These are phyloP conservation scores for Trichophyton simii DNA, from an alignment of 2,329 filamentous ascomycete species.

Conservation along the genomic window DNA sequence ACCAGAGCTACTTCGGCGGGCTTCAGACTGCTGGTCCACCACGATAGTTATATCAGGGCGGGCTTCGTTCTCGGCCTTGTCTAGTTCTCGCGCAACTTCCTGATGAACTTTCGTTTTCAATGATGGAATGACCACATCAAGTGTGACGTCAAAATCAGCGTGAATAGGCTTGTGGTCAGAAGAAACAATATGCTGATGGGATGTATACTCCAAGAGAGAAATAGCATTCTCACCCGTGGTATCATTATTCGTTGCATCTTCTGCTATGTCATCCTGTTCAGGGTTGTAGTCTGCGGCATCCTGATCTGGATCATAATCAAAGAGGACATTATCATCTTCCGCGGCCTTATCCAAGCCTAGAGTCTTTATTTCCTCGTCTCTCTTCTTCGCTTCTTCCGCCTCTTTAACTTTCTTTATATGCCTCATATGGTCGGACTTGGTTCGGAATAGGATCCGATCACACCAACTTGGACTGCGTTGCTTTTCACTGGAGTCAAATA, in stretches of 20 bases:
- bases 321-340: constrained; percentile 72
- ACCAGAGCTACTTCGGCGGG: constrained; percentile 8
- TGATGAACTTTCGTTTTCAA: constrained; percentile 72
- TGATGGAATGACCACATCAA: constrained; percentile 74
- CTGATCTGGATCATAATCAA: constrained; percentile 76
- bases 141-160: constrained; percentile 70
- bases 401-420: constrained; percentile 54
- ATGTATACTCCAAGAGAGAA: constrained; percentile 58
- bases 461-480: constrained; percentile 90
- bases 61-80: constrained; percentile 82
- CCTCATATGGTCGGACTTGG: constrained; percentile 53
- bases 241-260: constrained; percentile 14
- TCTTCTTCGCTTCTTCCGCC: constrained; percentile 53
- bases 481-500: constrained; percentile 95
- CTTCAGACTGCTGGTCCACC: constrained; percentile 44
- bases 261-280: constrained; percentile 27
- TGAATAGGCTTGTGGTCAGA: constrained; percentile 92
- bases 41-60: constrained; percentile 72
- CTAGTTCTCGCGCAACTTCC: constrained; percentile 76
- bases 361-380: constrained; percentile 74
- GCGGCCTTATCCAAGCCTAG: constrained; percentile 60
- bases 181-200: constrained; percentile 77
- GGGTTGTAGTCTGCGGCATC: constrained; percentile 49
- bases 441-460: constrained; percentile 81
- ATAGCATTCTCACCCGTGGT: constrained; percentile 36